A percentile compares a stretch with the other conserved stretches of the same genome.
Conservation (phyloP, 345 rosid species). For the Rhizophora apiculata region DNA sequence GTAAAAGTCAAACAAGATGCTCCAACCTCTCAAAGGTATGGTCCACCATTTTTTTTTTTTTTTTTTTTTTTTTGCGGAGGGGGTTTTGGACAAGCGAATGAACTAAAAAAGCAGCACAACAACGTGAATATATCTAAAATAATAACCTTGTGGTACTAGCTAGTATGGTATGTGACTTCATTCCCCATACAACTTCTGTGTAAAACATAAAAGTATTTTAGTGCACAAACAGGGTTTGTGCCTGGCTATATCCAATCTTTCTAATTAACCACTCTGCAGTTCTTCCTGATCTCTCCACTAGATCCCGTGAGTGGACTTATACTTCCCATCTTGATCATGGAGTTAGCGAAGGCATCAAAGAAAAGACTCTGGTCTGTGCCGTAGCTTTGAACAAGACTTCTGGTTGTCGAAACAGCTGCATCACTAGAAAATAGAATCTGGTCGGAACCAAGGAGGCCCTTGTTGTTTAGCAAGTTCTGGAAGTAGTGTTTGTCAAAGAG, state of each 20-base stretch:
- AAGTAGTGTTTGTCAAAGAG: slow-evolving; percentile 30
- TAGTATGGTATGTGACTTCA: too few species aligned
- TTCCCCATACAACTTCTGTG: too few species aligned
- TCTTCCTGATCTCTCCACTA: slow-evolving; percentile 19
- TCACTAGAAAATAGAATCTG: slow-evolving; percentile 18
- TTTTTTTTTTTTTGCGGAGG: too few species aligned
- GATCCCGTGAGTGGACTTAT: slow-evolving; percentile 16
- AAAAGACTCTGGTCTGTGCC: slow-evolving; percentile 11
- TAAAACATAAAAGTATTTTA: too few species aligned
- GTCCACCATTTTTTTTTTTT: too few species aligned
- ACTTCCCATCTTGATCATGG: slow-evolving; percentile 1
- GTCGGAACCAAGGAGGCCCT: slow-evolving; percentile 25
- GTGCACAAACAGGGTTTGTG: too few species aligned
- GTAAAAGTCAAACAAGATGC: too few species aligned
- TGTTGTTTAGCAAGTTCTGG: slow-evolving; percentile 20
- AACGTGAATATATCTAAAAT: too few species aligned
- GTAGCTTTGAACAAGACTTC: slow-evolving; percentile 16
- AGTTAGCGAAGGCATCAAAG: not conserved
- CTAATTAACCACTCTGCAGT: slow-evolving; percentile 18
- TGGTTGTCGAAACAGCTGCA: slow-evolving; percentile 9
- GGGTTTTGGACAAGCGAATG: too few species aligned
- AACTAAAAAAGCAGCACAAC: too few species aligned
- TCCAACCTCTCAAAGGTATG: too few species aligned
- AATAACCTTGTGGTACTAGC: too few species aligned
- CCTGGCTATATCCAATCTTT: not conserved